Base-by-base conservation (phyloP, 2,329 filamentous ascomycete species). In the Ophiostoma sp. region DNA sequence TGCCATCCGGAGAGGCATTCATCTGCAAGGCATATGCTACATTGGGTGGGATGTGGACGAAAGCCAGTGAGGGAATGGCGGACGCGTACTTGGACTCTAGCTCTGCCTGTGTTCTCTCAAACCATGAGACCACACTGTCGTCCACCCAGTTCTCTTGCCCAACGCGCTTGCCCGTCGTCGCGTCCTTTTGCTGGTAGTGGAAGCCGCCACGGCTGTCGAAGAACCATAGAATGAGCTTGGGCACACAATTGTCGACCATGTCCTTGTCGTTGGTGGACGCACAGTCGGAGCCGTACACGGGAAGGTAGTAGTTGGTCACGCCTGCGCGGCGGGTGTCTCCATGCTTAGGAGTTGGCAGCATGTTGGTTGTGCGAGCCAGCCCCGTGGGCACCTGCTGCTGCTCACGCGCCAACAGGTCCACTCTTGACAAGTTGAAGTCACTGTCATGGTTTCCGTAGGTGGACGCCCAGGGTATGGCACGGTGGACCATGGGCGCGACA, bases 371-470 rank as follows among this genome's bases (percentile, higher is more conserved):
- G 45, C 25, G 79, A 78, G 66, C 77, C 76, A 3, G 78, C 66
- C 71, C 78, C 76, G 11, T 15, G 1, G 77, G 74, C 70, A 73
- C 79, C 9, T 31, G 70, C 8, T 70, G 69, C 9, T 71, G 68
- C 70, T 81, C 80, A n/a, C 76, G 76, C 0, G 73, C 75, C n/a
- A 80, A 75, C 31, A 82, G 75, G 7, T 7, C 48, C 45, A 75
- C 12, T 75, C 83, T 81, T 1, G 85, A 85, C 17, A 88, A 77
- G 72, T 87, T 87, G 74, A 80, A 84, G 64, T 85, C 80, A 63
- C 82, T 84, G 76, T 91, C 88, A 77, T 90, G 88, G 74, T 90
- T 90, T 8, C 89, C 89, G 74, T 90, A 90, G 0, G 87, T 87
- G 1, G 85, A 86, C 2, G 87, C 87, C 85, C 88, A 90, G 1